Evolutionary conservation across 805 yeast genomes (phyloP), one percentile per base, ranked within the genome.

Genomic region (Limtongia smithiae): DNA sequence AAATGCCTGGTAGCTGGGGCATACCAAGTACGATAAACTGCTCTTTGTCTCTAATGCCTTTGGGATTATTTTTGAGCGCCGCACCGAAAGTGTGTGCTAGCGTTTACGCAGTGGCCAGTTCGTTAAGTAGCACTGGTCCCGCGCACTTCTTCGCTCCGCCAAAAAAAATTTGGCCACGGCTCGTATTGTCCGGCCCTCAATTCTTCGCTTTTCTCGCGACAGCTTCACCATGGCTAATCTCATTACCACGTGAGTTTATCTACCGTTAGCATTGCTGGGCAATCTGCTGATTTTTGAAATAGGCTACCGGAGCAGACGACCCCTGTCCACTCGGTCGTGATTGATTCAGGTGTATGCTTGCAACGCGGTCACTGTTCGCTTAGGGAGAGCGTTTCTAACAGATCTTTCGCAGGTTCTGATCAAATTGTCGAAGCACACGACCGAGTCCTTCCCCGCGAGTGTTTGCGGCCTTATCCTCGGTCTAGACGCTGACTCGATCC

Each of bases 401-500:
- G 1, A 15, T 12, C 11, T 22, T 12, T 31, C 15, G 9, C 28
- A 58, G 70, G 62, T 74, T 70, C 76, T 80, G 58, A 62, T 79
- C 59, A 81, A 82, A 57, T 72, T 85, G 48, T 71, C 82, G 59
- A 80, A 82, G 65, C 85, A 83, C 64, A 79, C 85, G 8, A 73
- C 85, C 18, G 84, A 81, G 48, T 68, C 76, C 59, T 75, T 72
- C 62, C 85, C 89, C 37, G 72, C 79, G 35, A 69, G 79, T 24
- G 82, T 76, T 51, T 72, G 82, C 25, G 95, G 95, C 18, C 81
- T 87, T 33, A 71, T 86, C 46, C 78, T 81, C 49, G 95, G 95
- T n/a, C 72, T 82, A 51, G 78, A 76, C 47, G 71, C 65, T 30
- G 77, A 76, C 37, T 67, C 71, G 11, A 71, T 77, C 31, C 62